Evolutionary conservation across 169 alveolate species (phyloP).

Genomic region (Eimeria necatrix): DNA sequence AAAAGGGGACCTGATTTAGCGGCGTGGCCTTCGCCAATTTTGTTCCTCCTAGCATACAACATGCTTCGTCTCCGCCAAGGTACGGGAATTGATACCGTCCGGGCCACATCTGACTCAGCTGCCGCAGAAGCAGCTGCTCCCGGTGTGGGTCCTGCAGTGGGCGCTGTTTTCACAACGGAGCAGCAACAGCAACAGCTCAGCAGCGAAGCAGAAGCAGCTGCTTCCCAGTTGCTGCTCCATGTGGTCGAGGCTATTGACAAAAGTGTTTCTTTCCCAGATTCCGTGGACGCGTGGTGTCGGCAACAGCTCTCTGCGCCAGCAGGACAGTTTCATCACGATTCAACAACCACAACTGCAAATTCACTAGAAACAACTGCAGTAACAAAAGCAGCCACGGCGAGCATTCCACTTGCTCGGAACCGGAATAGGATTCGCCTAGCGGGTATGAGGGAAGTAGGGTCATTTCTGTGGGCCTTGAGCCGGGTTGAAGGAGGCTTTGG

Average conservation of each 20-base stretch:
- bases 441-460: slow-evolving; percentile 58
- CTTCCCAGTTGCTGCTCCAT: slow-evolving; percentile 42
- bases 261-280: slow-evolving; percentile 25
- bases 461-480: slow-evolving; percentile 50
- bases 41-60: slow-evolving; percentile 53
- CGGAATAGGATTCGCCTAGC: slow-evolving; percentile 28
- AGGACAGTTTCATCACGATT: neutral
- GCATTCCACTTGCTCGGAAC: neutral
- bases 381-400: neutral
- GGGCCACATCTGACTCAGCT: neutral
- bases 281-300: neutral
- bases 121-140: neutral
- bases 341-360: neutral
- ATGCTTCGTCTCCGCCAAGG: slow-evolving; percentile 59
- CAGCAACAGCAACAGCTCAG: slow-evolving; percentile 45
- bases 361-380: neutral
- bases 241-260: slow-evolving; percentile 44
- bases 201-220: slow-evolving; percentile 62
- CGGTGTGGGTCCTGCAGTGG: neutral
- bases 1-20: neutral
- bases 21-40: slow-evolving; percentile 44
- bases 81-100: neutral
- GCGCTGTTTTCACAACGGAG: neutral
- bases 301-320: neutral
- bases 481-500: slow-evolving; percentile 52